Base-by-base conservation (phyloP, 75 land plant species). In the Selaginella moellendorffii region DNA sequence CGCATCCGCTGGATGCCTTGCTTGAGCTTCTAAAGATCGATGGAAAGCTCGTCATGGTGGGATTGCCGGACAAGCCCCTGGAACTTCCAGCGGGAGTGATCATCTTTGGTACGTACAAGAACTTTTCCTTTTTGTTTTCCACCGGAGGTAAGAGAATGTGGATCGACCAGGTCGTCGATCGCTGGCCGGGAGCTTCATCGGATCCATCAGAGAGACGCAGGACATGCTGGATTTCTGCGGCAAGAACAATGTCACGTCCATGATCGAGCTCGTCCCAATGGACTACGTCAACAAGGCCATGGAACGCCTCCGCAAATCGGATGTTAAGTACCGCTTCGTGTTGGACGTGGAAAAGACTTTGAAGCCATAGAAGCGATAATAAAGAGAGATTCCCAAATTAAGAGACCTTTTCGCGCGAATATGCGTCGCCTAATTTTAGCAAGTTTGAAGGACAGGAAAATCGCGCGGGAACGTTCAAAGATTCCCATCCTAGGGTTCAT, bases 141-240 rank as follows among this genome's bases (percentile, higher is more conserved):
- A n/a, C n/a, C n/a, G n/a, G n/a, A n/a, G n/a, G n/a, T n/a, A n/a
- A n/a, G n/a, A n/a, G n/a, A n/a, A n/a, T n/a, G n/a, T n/a, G n/a
- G n/a, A n/a, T n/a, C n/a, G n/a, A n/a, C n/a, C n/a, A n/a, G n/a
- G n/a, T n/a, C n/a, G n/a, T n/a, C n/a, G n/a, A n/a, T n/a, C n/a
- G n/a, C n/a, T n/a, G n/a, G n/a, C n/a, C n/a, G n/a, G n/a, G n/a
- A n/a, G 83, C 65, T 63, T 82, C 60, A 79, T 76, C 12, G 87
- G 87, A 22, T 76, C 82, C 9, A 72, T 81, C 8, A 66, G 67
- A 42, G 84, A 86, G 66, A 84, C 85, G 17, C 82, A 86, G 61
- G 82, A 86, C 51, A 86, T 86, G 90, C 27, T 86, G 75, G 80
- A 84, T 53, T 62, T 80, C 54, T 84, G 91, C 31, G 88, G 76